Base-by-base conservation (phyloP, 2,329 filamentous ascomycete genomes). In the Aureobasidium namibiae region DNA sequence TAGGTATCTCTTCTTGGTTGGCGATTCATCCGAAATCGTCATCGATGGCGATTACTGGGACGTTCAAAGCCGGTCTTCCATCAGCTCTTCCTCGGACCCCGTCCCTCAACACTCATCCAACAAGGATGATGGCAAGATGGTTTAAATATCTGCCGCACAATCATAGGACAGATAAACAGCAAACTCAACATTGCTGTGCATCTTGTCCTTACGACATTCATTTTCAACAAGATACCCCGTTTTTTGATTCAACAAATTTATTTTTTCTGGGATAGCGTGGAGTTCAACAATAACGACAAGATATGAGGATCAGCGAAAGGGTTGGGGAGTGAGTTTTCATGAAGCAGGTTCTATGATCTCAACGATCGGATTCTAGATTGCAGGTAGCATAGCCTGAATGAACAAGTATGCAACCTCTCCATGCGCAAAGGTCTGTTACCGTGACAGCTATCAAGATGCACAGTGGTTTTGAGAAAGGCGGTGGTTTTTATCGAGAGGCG, bases 1-100 rank as follows among this genome's bases (percentile, higher is more conserved):
- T n/a, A n/a, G n/a, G n/a, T n/a, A n/a, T n/a, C 67, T 79, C 13
- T 61, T 60, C 38, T 52, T 64, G 9, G 44, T 53, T 4, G 57
- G 61, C 42, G 36, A 41, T 3, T 31, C 16, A 24, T 42, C 50
- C 5, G 24, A 38, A 21, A 45, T 60, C 16, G 41, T 60, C 36
- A 56, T 60, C 21, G 59, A 60, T 23, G 59, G 59, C 29, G 52
- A 56, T 21, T 39, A 33, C 42, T 60, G 39, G 29, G 39, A 56
- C 4, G 18, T 39, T 14, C 10, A 52, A 10, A 33, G 48, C 34
- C 48, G 29, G 7, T n/a, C 21, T n/a, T 39, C 48, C 4, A 23
- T 26, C 3, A 23, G 21, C 4, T 52, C 48, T 1, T 24, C 16
- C 23, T 26, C 34, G 11, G 34, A 29, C 23, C 23, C 9, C 1